Evolutionary conservation across 345 rosid genomes (phyloP), one percentile per base, ranked within the genome.

Genomic region (Citrus trifoliata): DNA sequence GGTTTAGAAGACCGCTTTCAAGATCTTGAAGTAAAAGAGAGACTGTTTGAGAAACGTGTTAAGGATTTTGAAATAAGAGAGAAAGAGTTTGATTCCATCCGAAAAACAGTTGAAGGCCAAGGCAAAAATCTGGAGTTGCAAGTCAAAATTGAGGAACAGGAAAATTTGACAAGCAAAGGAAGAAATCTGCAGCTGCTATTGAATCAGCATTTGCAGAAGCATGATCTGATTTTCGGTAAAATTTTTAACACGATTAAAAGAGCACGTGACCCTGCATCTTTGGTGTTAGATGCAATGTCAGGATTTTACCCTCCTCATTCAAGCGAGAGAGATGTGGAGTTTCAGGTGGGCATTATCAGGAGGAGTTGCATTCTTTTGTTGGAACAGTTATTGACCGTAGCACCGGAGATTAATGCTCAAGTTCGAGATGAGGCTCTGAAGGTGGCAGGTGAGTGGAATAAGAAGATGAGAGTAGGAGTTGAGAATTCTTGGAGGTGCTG

Each of bases 141-240:
- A 13, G 85, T 12, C 14, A 82, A 78, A 74, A 85, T 77, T 63
- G 71, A 58, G 66, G 77, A 77, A 76, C 63, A n/a, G 77, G 93
- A 88, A 76, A 25, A 83, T 67, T 69, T 38, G 73, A 19, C 71
- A 19, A 37, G 63, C 22, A 27, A 27, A 71, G 93, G 89, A 75
- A 83, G 74, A 81, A 80, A 73, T 19, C 69, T 92, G 85, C 88
- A 84, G 75, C 56, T 88, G 24, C 83, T 90, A 80, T 82, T 89
- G 51, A 88, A 77, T 75, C 87, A 87, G 80, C 82, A 78, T 74
- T 32, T 84, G 76, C 80, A 75, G 66, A 82, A 80, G 70, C 74
- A 55, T 69, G 80, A 76, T 70, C 71, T 74, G 71, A 70, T 89
- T 70, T 70, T 76, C 35, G 27, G 75, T 10, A 83, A 84, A 63